phyloP scores from a whole-genome alignment of 2,329 filamentous ascomycete genomes.

The Colletotrichum tamarilloi region DNA sequence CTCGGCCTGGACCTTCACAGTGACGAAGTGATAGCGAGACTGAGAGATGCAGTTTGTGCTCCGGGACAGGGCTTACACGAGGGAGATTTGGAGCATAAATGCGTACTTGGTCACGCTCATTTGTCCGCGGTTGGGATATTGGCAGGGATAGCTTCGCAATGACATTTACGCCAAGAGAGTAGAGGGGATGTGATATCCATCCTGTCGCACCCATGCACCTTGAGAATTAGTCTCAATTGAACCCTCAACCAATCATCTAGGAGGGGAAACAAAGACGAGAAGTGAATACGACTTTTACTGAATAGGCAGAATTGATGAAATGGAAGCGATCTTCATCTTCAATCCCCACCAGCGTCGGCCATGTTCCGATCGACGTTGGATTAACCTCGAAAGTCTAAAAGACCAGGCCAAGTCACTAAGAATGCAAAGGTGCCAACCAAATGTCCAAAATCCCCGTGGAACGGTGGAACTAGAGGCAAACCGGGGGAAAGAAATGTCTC shows the following conservation, averaged over 20 bases:
- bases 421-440: neutral
- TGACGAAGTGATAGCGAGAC: neutral
- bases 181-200: no score
- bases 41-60: neutral
- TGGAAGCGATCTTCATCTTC: neutral
- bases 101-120: neutral
- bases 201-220: no score
- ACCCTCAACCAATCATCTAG: no score
- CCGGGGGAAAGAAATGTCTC: slow-evolving; percentile 17
- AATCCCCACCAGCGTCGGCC: neutral
- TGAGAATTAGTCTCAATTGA: no score
- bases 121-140: neutral
- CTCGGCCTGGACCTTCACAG: neutral
- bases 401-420: neutral
- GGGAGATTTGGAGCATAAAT: neutral
- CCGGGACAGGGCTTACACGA: neutral
- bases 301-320: neutral
- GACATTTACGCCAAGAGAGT: neutral
- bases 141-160: neutral
- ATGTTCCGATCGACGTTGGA: slow-evolving; percentile 2
- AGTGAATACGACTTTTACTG: neutral
- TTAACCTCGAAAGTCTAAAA: slow-evolving; percentile 9
- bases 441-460: neutral
- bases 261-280: no score
- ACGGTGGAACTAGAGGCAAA: neutral